Base-by-base conservation (phyloP, 2,329 filamentous ascomycete species). In the Ophiocordyceps sinensis region DNA sequence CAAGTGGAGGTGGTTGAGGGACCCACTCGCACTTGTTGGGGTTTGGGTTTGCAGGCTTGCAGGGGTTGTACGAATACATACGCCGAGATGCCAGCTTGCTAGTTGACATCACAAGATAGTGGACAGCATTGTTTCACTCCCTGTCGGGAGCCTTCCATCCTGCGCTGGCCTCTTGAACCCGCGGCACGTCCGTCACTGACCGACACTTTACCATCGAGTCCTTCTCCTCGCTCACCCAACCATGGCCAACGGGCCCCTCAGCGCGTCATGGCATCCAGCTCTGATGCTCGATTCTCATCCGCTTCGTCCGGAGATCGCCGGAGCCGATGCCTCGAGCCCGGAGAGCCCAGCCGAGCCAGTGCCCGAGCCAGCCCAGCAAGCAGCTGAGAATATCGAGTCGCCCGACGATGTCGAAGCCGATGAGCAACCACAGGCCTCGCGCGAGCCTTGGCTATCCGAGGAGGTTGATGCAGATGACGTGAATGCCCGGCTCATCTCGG, bases 191-290 rank as follows among this genome's bases (percentile, higher is more conserved):
- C 39, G 28, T 21, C 39, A 28, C 44, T 38, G 42, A 42, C 28
- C 37, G 43, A 43, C 39, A 36, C 40, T 40, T 44, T 28, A 41
- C 21, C n/a, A 34, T 35, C 34, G 40, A 14, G 37, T 42, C 38
- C 21, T 29, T 38, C 42, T 39, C 41, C 41, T 38, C 37, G 30
- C 28, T 37, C 42, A 19, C 50, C 47, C 49, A 43, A 53, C 44
- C 43, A 66, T 66, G 63, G 59, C 58, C 48, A 51, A 53, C 47
- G 61, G 60, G 51, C 47, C 50, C 42, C 49, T 54, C 40, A 55
- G 53, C 45, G 51, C 61, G 41, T 57, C 60, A 51, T 64, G 63
- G 62, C 59, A 65, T 47, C 60, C 63, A 48, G 61, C 63, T 39
- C 49, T 60, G 44, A 61, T 65, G 54, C 63, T 65, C 28, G 57